These are phyloP conservation scores for Acanthochlamys bracteata DNA, from an alignment of 106 monocot genomes.

Conservation along the genomic window DNA sequence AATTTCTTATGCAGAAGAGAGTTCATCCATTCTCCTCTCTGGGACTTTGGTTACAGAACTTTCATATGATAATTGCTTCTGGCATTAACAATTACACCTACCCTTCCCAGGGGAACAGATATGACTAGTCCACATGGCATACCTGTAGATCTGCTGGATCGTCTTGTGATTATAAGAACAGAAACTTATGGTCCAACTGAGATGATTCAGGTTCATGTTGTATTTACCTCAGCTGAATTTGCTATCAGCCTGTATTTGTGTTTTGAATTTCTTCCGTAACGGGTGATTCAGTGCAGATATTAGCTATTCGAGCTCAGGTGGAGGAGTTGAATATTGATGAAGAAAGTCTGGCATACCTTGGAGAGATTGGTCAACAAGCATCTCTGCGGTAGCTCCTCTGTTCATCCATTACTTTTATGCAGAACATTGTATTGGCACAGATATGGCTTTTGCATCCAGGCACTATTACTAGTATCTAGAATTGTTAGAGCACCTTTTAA, in stretches of 20 bases:
- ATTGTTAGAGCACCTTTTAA: neutral
- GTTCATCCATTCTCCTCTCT: too few relatives aligned
- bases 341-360: slow-evolving; percentile 91
- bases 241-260: neutral
- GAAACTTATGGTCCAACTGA: slow-evolving; percentile 93
- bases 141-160: slow-evolving; percentile 92
- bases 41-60: too few relatives aligned
- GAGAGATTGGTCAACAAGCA: slow-evolving; percentile 87
- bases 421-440: neutral
- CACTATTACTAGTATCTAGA: neutral
- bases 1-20: too few relatives aligned
- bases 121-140: slow-evolving; percentile 90
- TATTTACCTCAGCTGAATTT: neutral
- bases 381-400: slow-evolving; percentile 52
- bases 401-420: neutral
- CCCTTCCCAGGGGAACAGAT: slow-evolving; percentile 78
- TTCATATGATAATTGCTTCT: neutral
- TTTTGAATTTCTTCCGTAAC: neutral
- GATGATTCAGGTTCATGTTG: slow-evolving; percentile 82
- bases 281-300: slow-evolving; percentile 40
- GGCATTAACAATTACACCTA: neutral
- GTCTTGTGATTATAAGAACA: slow-evolving; percentile 82
- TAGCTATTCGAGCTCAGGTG: slow-evolving; percentile 91
- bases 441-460: neutral
- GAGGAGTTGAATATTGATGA: slow-evolving; percentile 91